phyloP scores from a whole-genome alignment of 2,329 filamentous ascomycete species.

The Exophiala phaeomuriformis region DNA sequence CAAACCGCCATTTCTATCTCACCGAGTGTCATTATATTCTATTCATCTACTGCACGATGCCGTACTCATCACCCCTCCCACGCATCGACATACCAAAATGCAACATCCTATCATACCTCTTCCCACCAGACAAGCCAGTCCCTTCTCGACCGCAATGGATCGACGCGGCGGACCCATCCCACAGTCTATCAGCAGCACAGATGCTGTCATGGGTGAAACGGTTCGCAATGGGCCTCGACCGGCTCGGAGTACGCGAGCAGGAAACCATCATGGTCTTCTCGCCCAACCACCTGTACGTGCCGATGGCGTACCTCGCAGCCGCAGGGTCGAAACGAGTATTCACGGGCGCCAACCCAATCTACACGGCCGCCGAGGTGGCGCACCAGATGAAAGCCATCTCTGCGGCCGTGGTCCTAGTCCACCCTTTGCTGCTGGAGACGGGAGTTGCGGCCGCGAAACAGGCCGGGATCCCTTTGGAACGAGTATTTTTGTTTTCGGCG shows the following conservation, averaged over 20 bases:
- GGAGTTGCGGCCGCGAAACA: slow-evolving; percentile 34
- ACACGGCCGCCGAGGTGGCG: slow-evolving; percentile 45
- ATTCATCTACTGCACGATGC: slow-evolving; percentile 13
- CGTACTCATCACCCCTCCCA: slow-evolving; percentile 18
- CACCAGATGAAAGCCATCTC: slow-evolving; percentile 48
- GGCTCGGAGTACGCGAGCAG: slow-evolving; percentile 53
- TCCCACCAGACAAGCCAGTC: slow-evolving; percentile 35
- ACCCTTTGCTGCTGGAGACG: slow-evolving; percentile 41
- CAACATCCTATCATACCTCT: slow-evolving; percentile 41
- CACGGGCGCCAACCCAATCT: slow-evolving; percentile 49
- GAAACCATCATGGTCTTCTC: slow-evolving; percentile 64
- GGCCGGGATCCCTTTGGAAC: slow-evolving; percentile 20
- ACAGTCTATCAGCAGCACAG: slow-evolving; percentile 52
- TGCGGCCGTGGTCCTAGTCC: slow-evolving; percentile 45
- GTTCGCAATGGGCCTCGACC: slow-evolving; percentile 57
- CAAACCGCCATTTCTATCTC: too few species aligned
- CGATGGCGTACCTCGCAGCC: slow-evolving; percentile 35
- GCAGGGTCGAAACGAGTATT: slow-evolving; percentile 49
- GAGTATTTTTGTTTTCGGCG: slow-evolving; percentile 27
- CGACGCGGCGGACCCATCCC: slow-evolving; percentile 55
- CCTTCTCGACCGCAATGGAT: slow-evolving; percentile 43
- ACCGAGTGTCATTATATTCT: not conserved
- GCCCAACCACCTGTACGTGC: slow-evolving; percentile 62
- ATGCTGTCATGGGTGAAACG: slow-evolving; percentile 62
- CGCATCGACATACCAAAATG: slow-evolving; percentile 36